These are phyloP conservation scores for Xylariales sp. DNA, from an alignment of 2,329 filamentous ascomycete genomes.

Conservation along the genomic window DNA sequence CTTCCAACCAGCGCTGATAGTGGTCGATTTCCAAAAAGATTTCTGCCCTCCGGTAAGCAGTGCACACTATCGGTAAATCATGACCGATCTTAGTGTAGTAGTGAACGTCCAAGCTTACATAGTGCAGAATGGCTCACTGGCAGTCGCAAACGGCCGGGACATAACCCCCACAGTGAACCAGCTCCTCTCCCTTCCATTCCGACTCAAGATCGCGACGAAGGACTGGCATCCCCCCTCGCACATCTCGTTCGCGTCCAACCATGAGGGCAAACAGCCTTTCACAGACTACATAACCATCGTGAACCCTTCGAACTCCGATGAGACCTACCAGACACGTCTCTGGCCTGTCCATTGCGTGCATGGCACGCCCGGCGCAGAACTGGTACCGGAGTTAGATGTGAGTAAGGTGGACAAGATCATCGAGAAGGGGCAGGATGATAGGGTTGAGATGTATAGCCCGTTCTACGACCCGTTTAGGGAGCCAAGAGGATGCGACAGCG, in stretches of 20 bases:
- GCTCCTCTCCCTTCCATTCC: conserved; percentile 68
- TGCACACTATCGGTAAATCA: too few relatives aligned
- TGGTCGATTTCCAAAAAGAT: conserved; percentile 91
- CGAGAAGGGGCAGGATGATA: conserved; percentile 69
- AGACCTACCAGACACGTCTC: conserved; percentile 63
- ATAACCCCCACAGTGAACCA: conserved; percentile 69
- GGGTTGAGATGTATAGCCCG: conserved; percentile 90
- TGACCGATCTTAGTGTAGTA: too few relatives aligned
- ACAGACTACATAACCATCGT: conserved; percentile 57
- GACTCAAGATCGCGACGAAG: conserved; percentile 75
- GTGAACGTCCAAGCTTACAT: too few relatives aligned
- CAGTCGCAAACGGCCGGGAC: conserved; percentile 68
- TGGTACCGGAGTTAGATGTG: conserved; percentile 67
- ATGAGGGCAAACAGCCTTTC: conserved; percentile 64
- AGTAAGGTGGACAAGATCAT: conserved; percentile 59
- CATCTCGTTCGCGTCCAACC: conserved; percentile 84
- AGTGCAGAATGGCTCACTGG: conserved; percentile 78
- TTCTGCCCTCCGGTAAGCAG: conserved; percentile 84
- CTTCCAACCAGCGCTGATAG: conserved; percentile 53
- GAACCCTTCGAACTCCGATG: conserved; percentile 60
- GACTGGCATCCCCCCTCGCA: conserved; percentile 85
- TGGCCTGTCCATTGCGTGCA: conserved; percentile 93
- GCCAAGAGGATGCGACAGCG: conserved; percentile 56
- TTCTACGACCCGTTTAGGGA: conserved; percentile 76
- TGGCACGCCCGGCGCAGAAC: conserved; percentile 62